Evolutionary conservation across 371 early-diverging fungal genomes (phyloP), one percentile per base, ranked within the genome.

Genomic region (Mucor mucedo): DNA sequence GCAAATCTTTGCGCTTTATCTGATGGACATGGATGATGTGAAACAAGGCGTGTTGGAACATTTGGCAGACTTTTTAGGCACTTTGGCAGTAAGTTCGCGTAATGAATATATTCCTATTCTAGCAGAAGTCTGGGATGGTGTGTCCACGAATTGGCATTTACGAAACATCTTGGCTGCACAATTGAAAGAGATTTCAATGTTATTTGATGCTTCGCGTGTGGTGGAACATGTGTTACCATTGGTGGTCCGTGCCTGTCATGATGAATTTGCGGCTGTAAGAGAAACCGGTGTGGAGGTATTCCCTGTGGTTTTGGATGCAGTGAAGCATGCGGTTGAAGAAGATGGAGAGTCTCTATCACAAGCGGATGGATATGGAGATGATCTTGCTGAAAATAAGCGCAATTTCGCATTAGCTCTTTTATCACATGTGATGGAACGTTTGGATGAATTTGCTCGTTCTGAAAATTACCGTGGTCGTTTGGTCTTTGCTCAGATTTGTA

Each of bases 11-110:
- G 82, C 87, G 2, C 71, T 84, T 9, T 87, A 84, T 62, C 66
- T 87, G 13, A 76, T 80, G 75, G 87, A 85, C 32, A 65, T 85
- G 41, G 87, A 85, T 50, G 85, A 85, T 49, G 84, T 87, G 61
- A 84, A 83, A 53, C 84, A 87, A 59, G 87, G 85, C 7, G 84
- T 85, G 0, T 57, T 87, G 47, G 84, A 84, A 27, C 87, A 85
- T 66, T 69, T 84, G 45, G 81, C 83, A 0, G 85, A 85, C 35
- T 87, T 87, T 52, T 62, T 87, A 44, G 74, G 80, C 3, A 79
- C 84, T 7, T 70, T 87, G 53, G 84, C 83, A 0, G 76, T 75
- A 7, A 72, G 75, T 27, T 83, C 79, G 29, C 70, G 85, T 5
- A 84, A 83, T 21, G 79, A 80, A 38, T 83, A 83, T 40, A 71